Conservation (phyloP, 352 stramenopile species). For the Phytopythium kandeliae region DNA sequence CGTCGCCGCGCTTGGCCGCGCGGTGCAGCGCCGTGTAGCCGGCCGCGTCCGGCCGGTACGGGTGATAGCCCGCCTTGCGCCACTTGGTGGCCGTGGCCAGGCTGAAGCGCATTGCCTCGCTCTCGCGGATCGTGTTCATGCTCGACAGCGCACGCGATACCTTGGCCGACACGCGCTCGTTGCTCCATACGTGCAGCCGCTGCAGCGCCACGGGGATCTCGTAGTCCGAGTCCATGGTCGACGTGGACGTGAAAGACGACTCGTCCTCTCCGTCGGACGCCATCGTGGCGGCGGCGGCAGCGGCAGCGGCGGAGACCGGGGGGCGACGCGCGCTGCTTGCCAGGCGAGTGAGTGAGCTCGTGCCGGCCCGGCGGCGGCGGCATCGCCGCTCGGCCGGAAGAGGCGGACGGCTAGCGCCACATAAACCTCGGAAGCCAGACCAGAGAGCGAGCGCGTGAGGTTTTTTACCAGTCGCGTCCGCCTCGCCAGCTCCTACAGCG, state of each 20-base stretch:
- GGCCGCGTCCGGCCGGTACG: constrained; percentile 71
- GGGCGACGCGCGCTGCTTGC: background rate
- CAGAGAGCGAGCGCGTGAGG: background rate
- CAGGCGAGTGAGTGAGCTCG: too few species aligned
- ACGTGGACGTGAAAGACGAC: constrained; percentile 73
- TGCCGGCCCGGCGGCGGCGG: too few species aligned
- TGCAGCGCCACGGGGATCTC: constrained; percentile 71
- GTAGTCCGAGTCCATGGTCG: constrained; percentile 83
- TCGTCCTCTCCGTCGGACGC: constrained; percentile 35
- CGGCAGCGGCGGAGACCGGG: constrained; percentile 21
- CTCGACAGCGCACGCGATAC: constrained; percentile 50
- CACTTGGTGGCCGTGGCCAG: constrained; percentile 76
- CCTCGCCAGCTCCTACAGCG: too few species aligned
- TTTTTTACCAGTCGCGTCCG: too few species aligned
- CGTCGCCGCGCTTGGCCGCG: constrained; percentile 63
- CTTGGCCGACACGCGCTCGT: constrained; percentile 58
- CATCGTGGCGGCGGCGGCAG: too few species aligned
- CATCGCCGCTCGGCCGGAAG: too few species aligned
- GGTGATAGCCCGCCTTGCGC: constrained; percentile 81
- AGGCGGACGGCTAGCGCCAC: constrained; percentile 5
- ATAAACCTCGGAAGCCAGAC: constrained; percentile 6
- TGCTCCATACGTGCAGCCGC: constrained; percentile 53
- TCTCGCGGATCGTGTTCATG: constrained; percentile 71
- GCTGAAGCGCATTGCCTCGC: constrained; percentile 73
- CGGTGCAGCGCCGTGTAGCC: constrained; percentile 82